Evolutionary conservation across 2,329 filamentous ascomycete species (phyloP), one percentile per base, ranked within the genome.

Genomic region (Ascosphaera apis): DNA sequence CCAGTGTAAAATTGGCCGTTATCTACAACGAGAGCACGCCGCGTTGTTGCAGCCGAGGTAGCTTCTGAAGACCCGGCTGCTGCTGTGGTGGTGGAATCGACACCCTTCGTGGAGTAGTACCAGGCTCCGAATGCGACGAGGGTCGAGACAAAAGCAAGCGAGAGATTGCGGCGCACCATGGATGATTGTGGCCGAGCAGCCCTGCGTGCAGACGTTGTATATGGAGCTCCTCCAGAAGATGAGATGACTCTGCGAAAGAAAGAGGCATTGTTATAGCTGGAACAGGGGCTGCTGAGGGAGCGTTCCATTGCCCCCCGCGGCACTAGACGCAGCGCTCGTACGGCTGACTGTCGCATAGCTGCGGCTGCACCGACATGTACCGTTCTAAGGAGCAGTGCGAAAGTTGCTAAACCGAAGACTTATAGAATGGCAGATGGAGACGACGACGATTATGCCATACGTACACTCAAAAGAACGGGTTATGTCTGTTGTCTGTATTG

Each of bases 1-100:
- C 80, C 79, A 8, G 86, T 88, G 50, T 84, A 86, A 35, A 98
- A 69, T 53, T 91, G 76, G 51, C 91, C 82, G 48, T 84, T 77
- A 41, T 86, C 82, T 36, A 98, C 80, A 31, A 93, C 73, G 16
- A 95, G 65, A 15, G 91, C 80, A 44, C 66, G 64, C 17, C 65
- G 54, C 23, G 66, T 62, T 23, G 60, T 49, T 65, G 83, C 55
- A 57, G 69, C 50, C 8, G 57, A 53, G 23, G 53, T 52, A 40
- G 57, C 53, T 11, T 51, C 48, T 40, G 54, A 49, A 33, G 43
- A 31, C 47, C 43, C 18, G 4, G 41, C 37, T 41, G 35, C 36
- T 28, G 39, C 39, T 38, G 43, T 19, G 37, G 39, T 15, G 37
- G 39, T 31, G 32, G 40, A 15, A 39, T 35, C 31, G 37, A 43